Evolutionary conservation across 164 flowering plant species (phyloP).

Genomic region (Dillenia suffruticosa): DNA sequence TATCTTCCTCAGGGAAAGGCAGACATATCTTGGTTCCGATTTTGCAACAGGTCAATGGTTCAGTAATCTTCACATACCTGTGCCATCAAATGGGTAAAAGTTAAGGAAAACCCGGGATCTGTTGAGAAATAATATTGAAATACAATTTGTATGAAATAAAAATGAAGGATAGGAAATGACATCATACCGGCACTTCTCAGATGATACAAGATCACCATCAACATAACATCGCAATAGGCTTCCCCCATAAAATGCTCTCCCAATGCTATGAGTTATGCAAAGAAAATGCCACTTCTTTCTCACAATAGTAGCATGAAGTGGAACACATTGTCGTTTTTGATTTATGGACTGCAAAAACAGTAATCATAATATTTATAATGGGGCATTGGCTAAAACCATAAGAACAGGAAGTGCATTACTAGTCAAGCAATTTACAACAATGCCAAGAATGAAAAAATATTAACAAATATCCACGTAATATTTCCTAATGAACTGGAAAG

Average conservation of each 20-base stretch:
- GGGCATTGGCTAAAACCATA: neutral
- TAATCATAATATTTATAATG: neutral
- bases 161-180: neutral
- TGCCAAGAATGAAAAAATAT: neutral
- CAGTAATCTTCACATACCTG: conserved; percentile 90
- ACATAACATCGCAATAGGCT: conserved; percentile 77
- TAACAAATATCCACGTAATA: neutral
- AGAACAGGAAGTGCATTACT: neutral
- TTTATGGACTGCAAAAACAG: conserved; percentile 62
- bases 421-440: neutral
- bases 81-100: conserved; percentile 6
- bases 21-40: conserved; percentile 56
- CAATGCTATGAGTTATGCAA: conserved; percentile 86
- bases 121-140: neutral
- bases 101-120: neutral
- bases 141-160: neutral
- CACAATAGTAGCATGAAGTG: conserved; percentile 46
- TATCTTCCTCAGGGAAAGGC: conserved; percentile 48
- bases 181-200: conserved; percentile 90
- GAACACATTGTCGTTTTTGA: conserved; percentile 68
- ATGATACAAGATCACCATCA: conserved; percentile 80
- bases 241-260: conserved; percentile 98
- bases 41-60: conserved; percentile 53
- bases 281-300: conserved; percentile 89
- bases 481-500: neutral